Conservation (phyloP, 768 basidiomycete genomes). For the Rubroboletus satanas region DNA sequence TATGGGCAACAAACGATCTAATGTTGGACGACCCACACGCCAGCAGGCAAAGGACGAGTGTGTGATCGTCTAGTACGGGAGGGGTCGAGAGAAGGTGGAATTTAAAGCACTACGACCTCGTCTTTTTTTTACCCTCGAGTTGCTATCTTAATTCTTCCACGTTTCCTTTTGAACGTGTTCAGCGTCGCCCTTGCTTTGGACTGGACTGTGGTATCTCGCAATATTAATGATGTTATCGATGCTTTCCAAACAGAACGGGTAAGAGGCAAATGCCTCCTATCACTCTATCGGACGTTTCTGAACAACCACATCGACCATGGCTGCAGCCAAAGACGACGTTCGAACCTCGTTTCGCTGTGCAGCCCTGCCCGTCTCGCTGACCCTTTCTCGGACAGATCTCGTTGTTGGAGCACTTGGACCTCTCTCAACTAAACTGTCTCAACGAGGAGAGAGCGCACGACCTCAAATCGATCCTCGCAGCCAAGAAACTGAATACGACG, state of each 20-base stretch:
- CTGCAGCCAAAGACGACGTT: constrained; percentile 30
- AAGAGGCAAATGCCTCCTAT: constrained; percentile 17
- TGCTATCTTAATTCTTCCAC: constrained; percentile 13
- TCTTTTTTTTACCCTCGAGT: neutral
- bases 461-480: constrained; percentile 47
- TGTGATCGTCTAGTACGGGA: constrained; percentile 60
- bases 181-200: constrained; percentile 3
- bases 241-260: constrained; percentile 1
- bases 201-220: neutral
- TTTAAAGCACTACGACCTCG: constrained; percentile 7
- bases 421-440: constrained; percentile 60
- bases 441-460: constrained; percentile 57
- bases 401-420: constrained; percentile 55
- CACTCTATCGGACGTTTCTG: neutral
- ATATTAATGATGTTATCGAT: constrained; percentile 14
- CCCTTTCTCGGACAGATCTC: constrained; percentile 38
- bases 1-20: constrained; percentile 72
- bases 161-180: constrained; percentile 2
- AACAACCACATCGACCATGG: constrained; percentile 16
- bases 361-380: constrained; percentile 1
- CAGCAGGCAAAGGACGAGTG: constrained; percentile 94
- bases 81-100: constrained; percentile 3
- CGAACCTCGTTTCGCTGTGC: constrained; percentile 8
- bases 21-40: constrained; percentile 81
- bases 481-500: constrained; percentile 43